These are phyloP conservation scores for Plantago lanceolata DNA, from an alignment of 305 asterid genomes.

Conservation along the genomic window DNA sequence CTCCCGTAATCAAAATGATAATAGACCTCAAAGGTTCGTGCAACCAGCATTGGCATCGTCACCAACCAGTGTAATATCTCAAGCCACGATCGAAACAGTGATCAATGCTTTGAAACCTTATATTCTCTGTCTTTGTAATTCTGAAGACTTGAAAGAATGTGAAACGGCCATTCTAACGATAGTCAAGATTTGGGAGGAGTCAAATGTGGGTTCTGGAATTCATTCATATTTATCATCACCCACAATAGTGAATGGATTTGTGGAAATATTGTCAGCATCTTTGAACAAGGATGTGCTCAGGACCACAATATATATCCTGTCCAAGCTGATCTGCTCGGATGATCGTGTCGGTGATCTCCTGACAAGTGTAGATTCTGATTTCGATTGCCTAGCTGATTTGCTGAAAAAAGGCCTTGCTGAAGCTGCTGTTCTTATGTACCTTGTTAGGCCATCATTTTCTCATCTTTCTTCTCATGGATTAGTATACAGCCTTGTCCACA, in stretches of 20 bases:
- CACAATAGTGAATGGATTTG: constrained; percentile 55
- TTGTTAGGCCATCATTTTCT: constrained; percentile 56
- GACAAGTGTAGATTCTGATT: constrained; percentile 60
- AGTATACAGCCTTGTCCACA: constrained; percentile 38
- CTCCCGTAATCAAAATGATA: constrained; percentile 32
- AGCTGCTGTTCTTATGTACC: constrained; percentile 55
- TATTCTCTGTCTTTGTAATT: constrained; percentile 57
- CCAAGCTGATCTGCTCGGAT: constrained; percentile 55
- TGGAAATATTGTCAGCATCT: constrained; percentile 69
- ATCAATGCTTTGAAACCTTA: constrained; percentile 56
- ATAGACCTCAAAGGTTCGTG: constrained; percentile 50
- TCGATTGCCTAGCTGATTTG: constrained; percentile 61
- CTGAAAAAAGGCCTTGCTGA: constrained; percentile 67
- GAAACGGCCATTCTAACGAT: constrained; percentile 60
- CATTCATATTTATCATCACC: constrained; percentile 65
- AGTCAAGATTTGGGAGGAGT: constrained; percentile 60
- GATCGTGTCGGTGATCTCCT: constrained; percentile 52
- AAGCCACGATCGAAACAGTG: constrained; percentile 60
- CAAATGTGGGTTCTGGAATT: constrained; percentile 51
- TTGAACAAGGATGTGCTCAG: constrained; percentile 56
- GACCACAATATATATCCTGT: constrained; percentile 51
- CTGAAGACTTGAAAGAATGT: constrained; percentile 79
- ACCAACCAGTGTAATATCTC: constrained; percentile 60
- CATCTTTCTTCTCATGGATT: constrained; percentile 57
- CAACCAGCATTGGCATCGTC: constrained; percentile 48